Evolutionary conservation across 768 basidiomycete species (phyloP).

Genomic region (Mycena indigotica): DNA sequence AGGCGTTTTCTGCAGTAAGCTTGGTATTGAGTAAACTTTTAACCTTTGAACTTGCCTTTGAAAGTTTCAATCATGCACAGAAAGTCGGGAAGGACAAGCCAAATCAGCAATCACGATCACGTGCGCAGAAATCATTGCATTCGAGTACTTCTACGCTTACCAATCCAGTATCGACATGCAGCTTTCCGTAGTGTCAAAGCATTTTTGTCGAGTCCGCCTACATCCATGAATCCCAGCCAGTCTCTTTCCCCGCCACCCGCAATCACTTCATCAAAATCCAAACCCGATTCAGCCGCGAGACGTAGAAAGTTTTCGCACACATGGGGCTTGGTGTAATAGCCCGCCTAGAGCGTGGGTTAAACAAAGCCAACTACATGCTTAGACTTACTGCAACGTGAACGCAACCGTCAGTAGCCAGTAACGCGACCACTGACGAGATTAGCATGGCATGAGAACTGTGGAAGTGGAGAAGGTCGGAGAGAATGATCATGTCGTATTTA

Average conservation of each 20-base stretch:
- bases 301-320: conserved; percentile 58
- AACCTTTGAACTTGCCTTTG: too few relatives aligned
- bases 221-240: conserved; percentile 52
- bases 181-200: conserved; percentile 55
- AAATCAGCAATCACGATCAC: too few relatives aligned
- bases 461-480: conserved; percentile 77
- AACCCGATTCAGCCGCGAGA: conserved; percentile 39
- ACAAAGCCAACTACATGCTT: not conserved
- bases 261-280: conserved; percentile 50
- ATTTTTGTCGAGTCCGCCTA: conserved; percentile 49
- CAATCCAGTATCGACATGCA: conserved; percentile 68
- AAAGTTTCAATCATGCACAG: too few relatives aligned
- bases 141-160: conserved; percentile 40
- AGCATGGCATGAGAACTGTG: conserved; percentile 59
- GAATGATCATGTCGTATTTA: conserved; percentile 61
- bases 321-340: conserved; percentile 57
- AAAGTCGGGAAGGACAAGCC: too few relatives aligned
- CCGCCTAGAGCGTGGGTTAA: conserved; percentile 41
- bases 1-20: too few relatives aligned
- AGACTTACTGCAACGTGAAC: conserved; percentile 57
- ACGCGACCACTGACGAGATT: conserved; percentile 48
- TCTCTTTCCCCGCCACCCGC: conserved; percentile 30
- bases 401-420: conserved; percentile 49
- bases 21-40: too few relatives aligned
- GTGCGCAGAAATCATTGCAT: not conserved